Evolutionary conservation across 345 rosid genomes (phyloP), one percentile per base, ranked within the genome.

Genomic region (Melaleuca alternifolia): DNA sequence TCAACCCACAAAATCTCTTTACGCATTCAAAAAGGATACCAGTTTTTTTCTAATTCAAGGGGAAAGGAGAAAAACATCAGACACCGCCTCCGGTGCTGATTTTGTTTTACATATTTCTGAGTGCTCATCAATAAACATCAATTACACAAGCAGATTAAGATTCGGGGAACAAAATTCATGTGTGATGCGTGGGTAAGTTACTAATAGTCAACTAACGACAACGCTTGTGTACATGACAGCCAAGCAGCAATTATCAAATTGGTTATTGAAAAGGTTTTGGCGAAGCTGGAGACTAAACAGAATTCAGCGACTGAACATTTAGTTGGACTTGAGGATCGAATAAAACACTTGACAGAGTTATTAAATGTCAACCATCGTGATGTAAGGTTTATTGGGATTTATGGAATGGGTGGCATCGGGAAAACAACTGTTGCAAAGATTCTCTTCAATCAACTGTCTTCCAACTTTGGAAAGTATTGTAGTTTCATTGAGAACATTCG

Each of bases 1-100:
- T 10, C 6, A 0, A 24, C 61, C 61, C 28, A 10, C 0, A 10
- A 56, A 56, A 24, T 56, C 9, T 2, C 6, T 16, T 56, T 56
- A 20, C 59, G n/a, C 11, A 9, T 0, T 0, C 2, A 1, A 56
- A 0, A 10, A 23, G 61, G 24, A 10, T 0, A 56, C 10, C 28
- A 10, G 6, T 10, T 56, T 24, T 54, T 23, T 24, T 5, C 10
- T 24, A 1, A 53, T 53, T 6, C 5, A 53, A 8, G 0, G 23
- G 54, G 54, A 53, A 53, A 6, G 2, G 9, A 53, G 0, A 53
- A 53, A 3, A 15, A 53, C 16, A 53, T 53, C 6, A 53, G 7
- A 7, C 8, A 53, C 18, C 7, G 23, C 7, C 6, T 53, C 23
- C 18, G 54, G 16, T 53, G 54, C 54, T 21, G 7, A 53, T 15